phyloP scores from a whole-genome alignment of 768 basidiomycete genomes.

The Mycena alexandri region DNA sequence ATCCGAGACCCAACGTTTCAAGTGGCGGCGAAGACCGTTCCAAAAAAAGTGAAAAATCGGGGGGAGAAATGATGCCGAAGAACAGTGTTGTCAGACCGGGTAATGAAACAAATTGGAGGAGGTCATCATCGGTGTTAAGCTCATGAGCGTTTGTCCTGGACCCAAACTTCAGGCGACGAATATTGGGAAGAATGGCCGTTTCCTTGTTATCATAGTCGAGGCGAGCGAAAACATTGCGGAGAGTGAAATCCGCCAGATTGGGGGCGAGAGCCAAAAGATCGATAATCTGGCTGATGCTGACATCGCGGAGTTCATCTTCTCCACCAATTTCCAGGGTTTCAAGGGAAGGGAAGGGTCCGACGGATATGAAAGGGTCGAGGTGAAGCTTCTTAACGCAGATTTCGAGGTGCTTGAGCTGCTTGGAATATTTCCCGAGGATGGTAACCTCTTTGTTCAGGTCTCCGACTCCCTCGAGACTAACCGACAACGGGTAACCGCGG shows the following conservation, averaged over 20 bases:
- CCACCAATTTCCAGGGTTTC: too few species aligned
- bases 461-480: background rate
- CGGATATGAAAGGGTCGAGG: background rate
- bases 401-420: background rate
- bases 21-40: conserved; percentile 1
- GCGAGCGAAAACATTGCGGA: background rate
- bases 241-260: background rate
- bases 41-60: background rate
- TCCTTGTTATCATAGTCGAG: background rate
- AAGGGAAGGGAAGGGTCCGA: too few species aligned
- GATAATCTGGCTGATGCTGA: background rate
- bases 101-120: background rate
- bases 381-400: background rate
- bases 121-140: background rate
- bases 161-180: background rate
- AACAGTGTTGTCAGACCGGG: background rate
- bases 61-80: background rate
- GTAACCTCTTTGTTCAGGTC: background rate
- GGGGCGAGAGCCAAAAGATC: background rate
- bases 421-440: background rate
- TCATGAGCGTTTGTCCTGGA: background rate
- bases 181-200: background rate
- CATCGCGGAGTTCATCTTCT: background rate
- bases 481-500: background rate
- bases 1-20: background rate